These are phyloP conservation scores for Leccinum boreale DNA, from an alignment of 768 basidiomycete species.

Conservation along the genomic window DNA sequence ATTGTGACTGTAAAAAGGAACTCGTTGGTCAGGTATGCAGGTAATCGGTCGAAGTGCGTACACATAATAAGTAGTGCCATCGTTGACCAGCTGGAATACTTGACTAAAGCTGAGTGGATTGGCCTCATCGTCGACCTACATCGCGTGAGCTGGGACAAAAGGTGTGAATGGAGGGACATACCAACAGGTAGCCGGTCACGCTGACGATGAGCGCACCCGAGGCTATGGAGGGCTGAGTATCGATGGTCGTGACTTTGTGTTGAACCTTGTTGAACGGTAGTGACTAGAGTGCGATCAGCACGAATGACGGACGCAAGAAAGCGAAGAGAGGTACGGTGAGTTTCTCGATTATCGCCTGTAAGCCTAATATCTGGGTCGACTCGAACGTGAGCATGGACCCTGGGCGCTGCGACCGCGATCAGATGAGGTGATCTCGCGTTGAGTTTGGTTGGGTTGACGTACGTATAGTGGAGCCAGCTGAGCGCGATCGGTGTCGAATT, in stretches of 20 bases:
- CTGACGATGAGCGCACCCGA: conserved; percentile 63
- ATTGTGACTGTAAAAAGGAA: conserved; percentile 52
- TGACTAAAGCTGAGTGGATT: conserved; percentile 91
- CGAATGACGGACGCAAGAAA: background rate
- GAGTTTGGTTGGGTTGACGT: conserved; percentile 29
- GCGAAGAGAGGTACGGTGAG: conserved; percentile 48
- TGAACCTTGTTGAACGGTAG: conserved; percentile 80
- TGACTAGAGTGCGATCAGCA: conserved; percentile 36
- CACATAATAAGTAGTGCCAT: conserved; percentile 80
- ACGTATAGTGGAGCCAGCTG: conserved; percentile 73
- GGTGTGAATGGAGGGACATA: conserved; percentile 32
- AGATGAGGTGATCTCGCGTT: conserved; percentile 30
- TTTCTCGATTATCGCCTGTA: conserved; percentile 60
- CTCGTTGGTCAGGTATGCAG: conserved; percentile 5
- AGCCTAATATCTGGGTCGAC: conserved; percentile 54
- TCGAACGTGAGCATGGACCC: conserved; percentile 88
- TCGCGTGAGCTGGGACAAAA: conserved; percentile 3
- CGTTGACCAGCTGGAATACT: conserved; percentile 86
- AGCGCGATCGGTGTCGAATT: conserved; percentile 65
- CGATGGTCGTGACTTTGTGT: conserved; percentile 79
- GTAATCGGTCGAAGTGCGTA: conserved; percentile 38
- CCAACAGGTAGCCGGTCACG: conserved; percentile 84
- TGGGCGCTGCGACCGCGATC: conserved; percentile 51
- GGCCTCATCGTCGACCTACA: conserved; percentile 73
- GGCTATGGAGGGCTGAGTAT: conserved; percentile 81